Conservation (phyloP, 441 rosid genomes). For the Iberis amara region DNA sequence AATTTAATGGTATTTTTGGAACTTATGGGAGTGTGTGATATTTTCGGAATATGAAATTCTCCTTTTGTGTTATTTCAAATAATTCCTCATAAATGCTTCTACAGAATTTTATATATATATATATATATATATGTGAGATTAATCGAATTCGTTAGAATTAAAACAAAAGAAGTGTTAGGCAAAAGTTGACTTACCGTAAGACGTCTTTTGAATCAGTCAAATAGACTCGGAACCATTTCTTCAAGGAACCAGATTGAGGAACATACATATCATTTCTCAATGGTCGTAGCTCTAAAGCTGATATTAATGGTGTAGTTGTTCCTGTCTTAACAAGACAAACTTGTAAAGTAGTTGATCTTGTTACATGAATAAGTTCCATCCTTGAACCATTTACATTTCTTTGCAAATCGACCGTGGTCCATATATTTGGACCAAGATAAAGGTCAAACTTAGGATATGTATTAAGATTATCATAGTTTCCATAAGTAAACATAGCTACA, state of each 20-base stretch:
- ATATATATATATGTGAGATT: no score
- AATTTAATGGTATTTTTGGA: no score
- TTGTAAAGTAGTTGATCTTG: constrained; percentile 20
- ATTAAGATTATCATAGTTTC: constrained; percentile 33
- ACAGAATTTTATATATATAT: no score
- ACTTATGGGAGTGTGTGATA: no score
- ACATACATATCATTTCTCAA: constrained; percentile 29
- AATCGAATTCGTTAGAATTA: no score
- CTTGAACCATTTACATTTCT: constrained; percentile 10
- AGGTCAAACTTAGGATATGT: constrained; percentile 30
- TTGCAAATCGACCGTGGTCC: constrained; percentile 34
- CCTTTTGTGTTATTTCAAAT: no score
- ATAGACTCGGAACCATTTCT: constrained; percentile 18
- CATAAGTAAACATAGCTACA: constrained; percentile 32
- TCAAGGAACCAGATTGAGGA: constrained; percentile 34
- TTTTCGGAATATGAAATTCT: no score
- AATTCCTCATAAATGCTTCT: no score
- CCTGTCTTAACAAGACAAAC: constrained; percentile 43
- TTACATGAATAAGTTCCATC: constrained; percentile 38
- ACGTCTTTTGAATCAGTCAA: constrained; percentile 18
- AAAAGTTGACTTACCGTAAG: constrained; percentile 18
- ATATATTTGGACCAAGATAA: constrained; percentile 35
- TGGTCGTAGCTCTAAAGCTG: constrained; percentile 47
- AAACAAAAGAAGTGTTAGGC: neutral
- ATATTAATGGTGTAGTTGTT: constrained; percentile 46